phyloP scores from a whole-genome alignment of 2,329 filamentous ascomycete genomes.

The Nigrospora oryzae region DNA sequence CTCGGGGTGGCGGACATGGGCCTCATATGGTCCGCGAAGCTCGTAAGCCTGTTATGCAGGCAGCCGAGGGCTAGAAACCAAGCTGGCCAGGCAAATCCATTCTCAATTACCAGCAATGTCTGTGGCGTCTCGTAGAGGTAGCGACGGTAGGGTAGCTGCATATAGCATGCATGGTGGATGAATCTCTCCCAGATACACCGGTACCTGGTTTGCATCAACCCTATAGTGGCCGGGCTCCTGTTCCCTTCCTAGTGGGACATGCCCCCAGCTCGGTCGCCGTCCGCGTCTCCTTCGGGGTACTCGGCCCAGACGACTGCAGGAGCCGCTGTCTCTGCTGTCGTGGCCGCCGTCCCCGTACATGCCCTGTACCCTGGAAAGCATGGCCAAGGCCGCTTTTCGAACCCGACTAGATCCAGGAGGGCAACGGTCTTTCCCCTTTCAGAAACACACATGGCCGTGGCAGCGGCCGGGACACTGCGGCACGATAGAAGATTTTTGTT shows the following conservation, averaged over 20 bases:
- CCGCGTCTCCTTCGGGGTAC: too few species aligned
- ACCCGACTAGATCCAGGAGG: constrained; percentile 13
- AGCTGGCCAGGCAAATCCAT: constrained; percentile 25
- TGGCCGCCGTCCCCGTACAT: not conserved
- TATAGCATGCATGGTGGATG: constrained; percentile 32
- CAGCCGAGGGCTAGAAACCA: constrained; percentile 27
- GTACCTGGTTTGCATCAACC: too few species aligned
- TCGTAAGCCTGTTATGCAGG: constrained; percentile 28
- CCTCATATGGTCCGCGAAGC: constrained; percentile 20
- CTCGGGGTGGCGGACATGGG: constrained; percentile 22
- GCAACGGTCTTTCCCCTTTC: constrained; percentile 9
- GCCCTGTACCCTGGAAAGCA: not conserved
- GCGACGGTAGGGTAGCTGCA: constrained; percentile 40
- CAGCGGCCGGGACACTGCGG: too few species aligned
- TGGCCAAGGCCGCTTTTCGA: not conserved
- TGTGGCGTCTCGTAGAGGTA: constrained; percentile 38
- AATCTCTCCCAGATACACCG: constrained; percentile 13
- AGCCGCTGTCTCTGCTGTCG: too few species aligned
- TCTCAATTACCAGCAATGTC: constrained; percentile 32
- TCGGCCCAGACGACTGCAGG: too few species aligned
- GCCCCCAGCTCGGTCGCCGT: too few species aligned
- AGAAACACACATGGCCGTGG: constrained; percentile 11
- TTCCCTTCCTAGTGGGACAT: too few species aligned
- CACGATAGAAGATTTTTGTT: constrained; percentile 6
- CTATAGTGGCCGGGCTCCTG: too few species aligned